Percentiles rank a stretch among this genome's conserved stretches.
These are phyloP conservation scores for Roridomyces roridus DNA, from an alignment of 768 basidiomycete species.

Conservation along the genomic window DNA sequence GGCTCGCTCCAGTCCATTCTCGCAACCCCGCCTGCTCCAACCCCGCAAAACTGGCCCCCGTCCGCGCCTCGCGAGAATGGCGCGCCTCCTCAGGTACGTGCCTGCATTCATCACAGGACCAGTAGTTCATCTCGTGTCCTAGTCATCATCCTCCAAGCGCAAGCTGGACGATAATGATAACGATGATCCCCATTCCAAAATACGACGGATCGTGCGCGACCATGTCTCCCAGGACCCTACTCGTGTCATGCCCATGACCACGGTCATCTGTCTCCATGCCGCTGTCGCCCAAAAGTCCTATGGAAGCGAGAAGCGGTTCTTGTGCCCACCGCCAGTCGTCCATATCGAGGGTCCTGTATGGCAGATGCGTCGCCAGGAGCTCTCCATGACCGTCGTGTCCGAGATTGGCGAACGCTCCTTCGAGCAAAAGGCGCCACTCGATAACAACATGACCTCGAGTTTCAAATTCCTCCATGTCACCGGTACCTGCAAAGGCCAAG, in stretches of 20 bases:
- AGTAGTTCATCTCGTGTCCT: slow-evolving; percentile 11
- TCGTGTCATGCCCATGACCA: slow-evolving; percentile 87
- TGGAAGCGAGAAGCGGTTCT: slow-evolving; percentile 92
- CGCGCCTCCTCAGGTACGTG: slow-evolving; percentile 47
- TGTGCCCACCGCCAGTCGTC: slow-evolving; percentile 92
- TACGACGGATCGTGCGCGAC: slow-evolving; percentile 84
- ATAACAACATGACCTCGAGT: slow-evolving; percentile 84
- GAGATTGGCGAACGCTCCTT: slow-evolving; percentile 84
- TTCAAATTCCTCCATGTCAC: slow-evolving; percentile 94
- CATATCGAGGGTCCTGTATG: slow-evolving; percentile 89
- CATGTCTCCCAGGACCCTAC: slow-evolving; percentile 78
- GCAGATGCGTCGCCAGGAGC: slow-evolving; percentile 81
- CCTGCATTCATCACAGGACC: slow-evolving; percentile 7
- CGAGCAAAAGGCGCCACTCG: slow-evolving; percentile 84
- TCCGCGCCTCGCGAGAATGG: slow-evolving; percentile 35
- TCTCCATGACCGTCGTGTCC: slow-evolving; percentile 86
- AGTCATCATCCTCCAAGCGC: slow-evolving; percentile 66
- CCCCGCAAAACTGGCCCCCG: slow-evolving; percentile 45
- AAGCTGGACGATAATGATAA: slow-evolving; percentile 72
- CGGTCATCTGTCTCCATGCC: slow-evolving; percentile 88
- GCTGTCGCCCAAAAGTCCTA: slow-evolving; percentile 97
- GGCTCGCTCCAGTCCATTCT: slow-evolving; percentile 51
- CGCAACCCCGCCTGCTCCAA: slow-evolving; percentile 53
- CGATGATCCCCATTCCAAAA: slow-evolving; percentile 77
- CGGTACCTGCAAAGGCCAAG: slow-evolving; percentile 87